A percentile compares a stretch with the other conserved stretches of the same genome.
Evolutionary conservation across 108 stramenopile genomes (phyloP).

Genomic region (Skeletonema grethae): DNA sequence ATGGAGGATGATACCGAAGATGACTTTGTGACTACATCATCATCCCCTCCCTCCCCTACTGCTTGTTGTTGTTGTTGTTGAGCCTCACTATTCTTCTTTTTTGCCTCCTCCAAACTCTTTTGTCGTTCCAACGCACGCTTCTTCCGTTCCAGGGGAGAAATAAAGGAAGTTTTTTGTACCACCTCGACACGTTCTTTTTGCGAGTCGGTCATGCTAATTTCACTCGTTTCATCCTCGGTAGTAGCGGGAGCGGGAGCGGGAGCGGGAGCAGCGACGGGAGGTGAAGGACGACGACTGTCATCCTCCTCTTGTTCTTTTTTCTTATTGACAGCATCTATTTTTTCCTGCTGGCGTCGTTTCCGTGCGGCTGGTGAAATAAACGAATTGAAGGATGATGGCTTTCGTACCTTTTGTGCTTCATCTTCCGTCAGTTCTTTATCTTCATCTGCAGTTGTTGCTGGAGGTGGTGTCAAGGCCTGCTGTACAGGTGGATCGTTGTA

Average conservation of each 20-base stretch:
- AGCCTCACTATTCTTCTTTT: too few relatives aligned
- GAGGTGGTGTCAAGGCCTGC: background rate
- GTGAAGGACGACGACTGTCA: too few relatives aligned
- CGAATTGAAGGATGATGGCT: background rate
- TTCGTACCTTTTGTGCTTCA: background rate
- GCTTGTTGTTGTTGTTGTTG: background rate
- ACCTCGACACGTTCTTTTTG: conserved; percentile 5
- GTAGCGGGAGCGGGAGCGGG: background rate
- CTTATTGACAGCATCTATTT: conserved; percentile 1
- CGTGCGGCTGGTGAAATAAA: conserved; percentile 28
- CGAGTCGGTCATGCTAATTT: background rate
- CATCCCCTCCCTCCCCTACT: background rate
- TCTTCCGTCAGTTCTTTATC: conserved; percentile 4
- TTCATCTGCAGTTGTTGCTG: background rate
- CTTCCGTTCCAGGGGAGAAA: conserved; percentile 9
- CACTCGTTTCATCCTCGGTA: background rate
- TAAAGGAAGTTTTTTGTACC: background rate
- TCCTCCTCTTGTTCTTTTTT: background rate
- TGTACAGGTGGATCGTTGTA: background rate
- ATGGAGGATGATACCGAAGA: background rate
- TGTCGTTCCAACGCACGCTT: conserved; percentile 12
- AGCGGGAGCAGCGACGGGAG: background rate
- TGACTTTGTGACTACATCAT: background rate
- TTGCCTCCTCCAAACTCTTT: too few relatives aligned
- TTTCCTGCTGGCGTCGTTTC: conserved; percentile 20